phyloP scores from a whole-genome alignment of 2,329 filamentous ascomycete genomes.

The Trichoderma hamatum region DNA sequence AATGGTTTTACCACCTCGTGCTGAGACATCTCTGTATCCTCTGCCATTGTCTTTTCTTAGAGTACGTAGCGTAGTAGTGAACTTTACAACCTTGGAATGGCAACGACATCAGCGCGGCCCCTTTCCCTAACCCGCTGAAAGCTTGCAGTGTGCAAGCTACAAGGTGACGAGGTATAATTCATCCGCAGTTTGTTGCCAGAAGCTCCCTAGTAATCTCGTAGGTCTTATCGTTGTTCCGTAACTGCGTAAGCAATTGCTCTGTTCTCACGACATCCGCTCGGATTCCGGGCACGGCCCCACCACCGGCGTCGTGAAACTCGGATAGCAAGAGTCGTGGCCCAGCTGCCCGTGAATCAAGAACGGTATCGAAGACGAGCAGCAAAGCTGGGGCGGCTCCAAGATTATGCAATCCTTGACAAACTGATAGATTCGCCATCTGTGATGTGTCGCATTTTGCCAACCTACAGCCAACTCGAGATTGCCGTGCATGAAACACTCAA shows the following conservation, averaged over 20 bases:
- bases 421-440: background rate
- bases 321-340: background rate
- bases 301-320: background rate
- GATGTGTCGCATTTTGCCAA: background rate
- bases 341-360: background rate
- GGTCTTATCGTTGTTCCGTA: background rate
- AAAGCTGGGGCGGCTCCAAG: background rate
- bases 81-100: background rate
- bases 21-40: background rate
- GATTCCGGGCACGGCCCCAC: constrained; percentile 21
- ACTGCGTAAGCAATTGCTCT: background rate
- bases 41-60: background rate
- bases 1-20: background rate
- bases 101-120: background rate
- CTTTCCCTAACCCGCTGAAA: background rate
- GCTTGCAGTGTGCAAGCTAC: background rate
- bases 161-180: background rate
- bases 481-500: background rate
- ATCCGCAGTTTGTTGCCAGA: background rate
- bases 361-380: background rate
- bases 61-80: background rate
- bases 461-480: background rate
- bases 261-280: background rate
- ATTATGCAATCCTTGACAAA: background rate
- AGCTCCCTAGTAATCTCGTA: background rate